Base-by-base conservation (phyloP, 2,329 filamentous ascomycete genomes). In the Aspergillus hortae region DNA sequence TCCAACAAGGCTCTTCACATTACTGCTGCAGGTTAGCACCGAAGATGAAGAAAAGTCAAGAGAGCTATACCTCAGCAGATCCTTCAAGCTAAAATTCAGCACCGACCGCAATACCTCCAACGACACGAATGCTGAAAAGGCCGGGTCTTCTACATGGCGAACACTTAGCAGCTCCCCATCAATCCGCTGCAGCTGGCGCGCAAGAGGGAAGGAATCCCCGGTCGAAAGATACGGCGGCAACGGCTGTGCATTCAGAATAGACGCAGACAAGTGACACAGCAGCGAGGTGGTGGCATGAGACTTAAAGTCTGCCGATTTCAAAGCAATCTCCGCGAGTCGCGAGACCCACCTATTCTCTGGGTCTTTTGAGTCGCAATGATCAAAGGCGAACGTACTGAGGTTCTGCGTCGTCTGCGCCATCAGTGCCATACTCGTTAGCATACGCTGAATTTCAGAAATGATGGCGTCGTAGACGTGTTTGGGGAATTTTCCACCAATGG, bases 401-500 rank as follows among this genome's bases (percentile, higher is more conserved):
- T 79, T 79, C 35, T 80, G 68, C 0, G 82, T 84, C 15, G 82
- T 79, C 61, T 86, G 86, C 30, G 79, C 79, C 55, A 88, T 80
- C 0, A 90, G 73, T 0, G 82, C 79, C 56, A 88, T 83, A 67
- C 88, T 89, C 55, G 82, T 82, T 55, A 85, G 74, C 45, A 64
- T 64, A 2, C 60, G 56, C 47, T 78, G 73, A 10, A 85, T 76
- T 27, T 80, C 75, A 1, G 69, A 71, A 48, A 87, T 83, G 53
- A 89, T 82, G 44, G 76, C 74, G 47, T 85, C 78, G 69, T 89
- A 90, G 5, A 78, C 76, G 43, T 80, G 70, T 19, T 77, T 77
- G 0, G 88, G 88, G 58, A 90, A 92, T 49, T 80, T 82, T 19
- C 88, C 88, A 12, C 88, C 87, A n/a, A 91, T 78, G 0, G 81